Evolutionary conservation across 306 rosid species (phyloP).

Genomic region (Cicer bijugum): DNA sequence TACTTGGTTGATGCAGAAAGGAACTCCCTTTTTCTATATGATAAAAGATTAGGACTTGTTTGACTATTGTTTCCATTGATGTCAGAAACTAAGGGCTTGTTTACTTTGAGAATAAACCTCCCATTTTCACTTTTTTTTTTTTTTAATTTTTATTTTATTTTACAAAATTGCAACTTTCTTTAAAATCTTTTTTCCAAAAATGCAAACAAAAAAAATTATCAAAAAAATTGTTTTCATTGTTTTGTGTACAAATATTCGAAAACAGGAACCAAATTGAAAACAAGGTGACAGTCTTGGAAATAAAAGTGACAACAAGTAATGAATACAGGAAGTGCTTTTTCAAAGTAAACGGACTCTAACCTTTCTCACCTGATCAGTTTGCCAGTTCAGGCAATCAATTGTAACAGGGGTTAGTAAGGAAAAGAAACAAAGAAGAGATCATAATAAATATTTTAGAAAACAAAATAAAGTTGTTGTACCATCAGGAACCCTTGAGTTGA

Average conservation of each 20-base stretch:
- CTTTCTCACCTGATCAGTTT: conserved; percentile 18
- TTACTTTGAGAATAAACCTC: neutral
- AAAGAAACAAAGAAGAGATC: conserved; percentile 8
- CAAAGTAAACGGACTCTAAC: neutral
- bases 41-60: conserved; percentile 35
- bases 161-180: neutral
- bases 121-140: neutral
- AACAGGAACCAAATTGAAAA: neutral
- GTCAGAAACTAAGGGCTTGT: neutral
- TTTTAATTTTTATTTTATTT: neutral
- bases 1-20: conserved; percentile 3
- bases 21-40: conserved; percentile 8
- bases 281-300: neutral
- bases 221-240: neutral
- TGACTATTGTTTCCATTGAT: conserved; percentile 36
- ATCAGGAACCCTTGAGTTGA: conserved; percentile 13
- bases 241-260: neutral
- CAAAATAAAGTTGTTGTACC: conserved; percentile 22
- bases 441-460: conserved; percentile 31
- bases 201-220: too few species aligned
- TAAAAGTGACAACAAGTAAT: neutral
- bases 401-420: neutral
- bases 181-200: too few species aligned
- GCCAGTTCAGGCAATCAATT: conserved; percentile 22
- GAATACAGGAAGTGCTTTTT: neutral